Percentiles rank a stretch among this genome's conserved stretches.
These are phyloP conservation scores for Apophysomyces elegans DNA, from an alignment of 371 early-diverging fungal genomes.

Conservation along the genomic window DNA sequence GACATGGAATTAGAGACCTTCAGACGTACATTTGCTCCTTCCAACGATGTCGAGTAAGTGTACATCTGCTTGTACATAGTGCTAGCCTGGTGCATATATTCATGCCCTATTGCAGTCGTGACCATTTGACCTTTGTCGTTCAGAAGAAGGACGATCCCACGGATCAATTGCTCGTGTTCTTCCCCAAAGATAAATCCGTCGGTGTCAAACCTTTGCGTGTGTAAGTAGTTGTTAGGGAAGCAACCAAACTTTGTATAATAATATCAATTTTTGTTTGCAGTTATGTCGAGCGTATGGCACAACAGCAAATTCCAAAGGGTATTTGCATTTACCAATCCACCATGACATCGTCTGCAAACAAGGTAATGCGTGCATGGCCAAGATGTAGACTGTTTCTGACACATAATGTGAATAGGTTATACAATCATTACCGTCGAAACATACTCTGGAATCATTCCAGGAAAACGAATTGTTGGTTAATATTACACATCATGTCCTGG, in stretches of 20 bases:
- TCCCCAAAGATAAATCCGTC: slow-evolving; percentile 88
- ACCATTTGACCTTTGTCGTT: slow-evolving; percentile 84
- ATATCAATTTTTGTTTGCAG: slow-evolving; percentile 36
- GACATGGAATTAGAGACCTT: slow-evolving; percentile 88
- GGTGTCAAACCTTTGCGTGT: slow-evolving; percentile 92
- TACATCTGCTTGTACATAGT: not conserved
- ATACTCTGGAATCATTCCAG: slow-evolving; percentile 92
- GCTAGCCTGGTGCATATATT: not conserved
- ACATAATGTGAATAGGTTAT: slow-evolving; percentile 49
- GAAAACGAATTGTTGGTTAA: slow-evolving; percentile 98
- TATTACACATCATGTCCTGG: slow-evolving; percentile 96
- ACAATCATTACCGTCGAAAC: slow-evolving; percentile 71
- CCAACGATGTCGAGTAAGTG: slow-evolving; percentile 83
- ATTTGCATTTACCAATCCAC: slow-evolving; percentile 86
- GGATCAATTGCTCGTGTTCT: slow-evolving; percentile 90
- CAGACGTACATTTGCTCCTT: slow-evolving; percentile 65
- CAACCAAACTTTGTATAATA: not conserved
- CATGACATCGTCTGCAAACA: slow-evolving; percentile 90
- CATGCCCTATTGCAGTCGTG: slow-evolving; percentile 60
- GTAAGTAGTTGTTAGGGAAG: slow-evolving; percentile 48
- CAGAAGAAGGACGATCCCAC: slow-evolving; percentile 81
- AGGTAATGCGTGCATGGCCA: slow-evolving; percentile 49
- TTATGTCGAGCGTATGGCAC: slow-evolving; percentile 83
- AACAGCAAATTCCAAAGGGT: slow-evolving; percentile 79
- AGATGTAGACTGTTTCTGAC: not conserved